Evolutionary conservation across 257 asterid species (phyloP), one percentile per base, ranked within the genome.

Genomic region (Solanum piurae): DNA sequence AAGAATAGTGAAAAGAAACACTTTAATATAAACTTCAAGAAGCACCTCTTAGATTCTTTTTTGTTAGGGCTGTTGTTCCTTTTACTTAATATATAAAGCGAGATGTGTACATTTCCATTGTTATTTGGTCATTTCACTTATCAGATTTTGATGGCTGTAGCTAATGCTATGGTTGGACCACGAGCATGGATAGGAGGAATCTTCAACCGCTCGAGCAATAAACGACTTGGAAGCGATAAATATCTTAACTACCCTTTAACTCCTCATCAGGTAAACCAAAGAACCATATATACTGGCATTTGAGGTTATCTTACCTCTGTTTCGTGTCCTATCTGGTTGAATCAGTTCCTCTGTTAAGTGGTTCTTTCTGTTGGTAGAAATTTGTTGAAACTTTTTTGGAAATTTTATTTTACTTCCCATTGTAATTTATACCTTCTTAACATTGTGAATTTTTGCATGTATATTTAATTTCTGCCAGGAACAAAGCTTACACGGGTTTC

Each of bases 141-240:
- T 49, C 2, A 33, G 8, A 72, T 52, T 49, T 66, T 90, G 42
- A 44, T 83, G 72, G 86, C 89, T 90, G 90, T 88, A 96, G 98
- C 96, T 94, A 95, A 94, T 94, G 98, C 98, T 93, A 97, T 97
- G 99, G 98, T 95, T 92, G 98, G 98, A 90, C 96, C 98, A 83
- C 92, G 97, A 92, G 91, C 98, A 88, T 97, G 98, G 98, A 90
- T 97, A 90, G 99, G 98, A 91, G 98, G 97, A 93, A 86, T 95
- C 66, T 91, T 97, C 80, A 93, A 73, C 91, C 97, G 98, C 88
- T 64, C 95, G 55, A 88, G 86, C 93, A 92, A 91, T 87, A 96
- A 82, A 93, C 93, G 92, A 79, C 88, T 91, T 64, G 98, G 94
- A 88, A 94, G 96, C 84, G 93, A 89, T 86, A 95, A 91, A 88